Base-by-base conservation (phyloP, 1,139 yeast species). In the Debaryomyces sp. region DNA sequence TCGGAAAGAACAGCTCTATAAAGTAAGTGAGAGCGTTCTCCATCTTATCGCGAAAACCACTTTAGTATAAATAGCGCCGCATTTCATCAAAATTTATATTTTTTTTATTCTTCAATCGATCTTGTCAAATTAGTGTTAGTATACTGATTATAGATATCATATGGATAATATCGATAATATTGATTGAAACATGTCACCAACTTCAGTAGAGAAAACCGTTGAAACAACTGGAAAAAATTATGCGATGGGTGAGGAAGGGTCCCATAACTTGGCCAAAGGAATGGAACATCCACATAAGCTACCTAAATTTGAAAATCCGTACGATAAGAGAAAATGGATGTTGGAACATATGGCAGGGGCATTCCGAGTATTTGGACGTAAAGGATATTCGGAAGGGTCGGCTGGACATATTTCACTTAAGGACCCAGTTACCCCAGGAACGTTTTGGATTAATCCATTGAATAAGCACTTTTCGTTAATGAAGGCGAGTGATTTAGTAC, bases 361-460 rank as follows among this genome's bases (percentile, higher is more conserved):
- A 0, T 88, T 87, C 69, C 75, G 96, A 50, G 81, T 85, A 2
- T 87, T 88, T 66, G 89, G 89, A 7, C 77, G 92, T 55, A 81
- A 79, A 56, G 89, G 89, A 10, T 88, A 72, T 65, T 75, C 84
- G 12, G 89, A 85, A 64, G 96, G 96, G 8, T 66, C 82, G 13
- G 89, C 95, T 0, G 96, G 95, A 26, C 96, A 88, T 61, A 86
- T 88, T 46, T 84, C 92, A 2, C 76, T 87, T 13, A 77, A 92
- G 54, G 96, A 88, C 59, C 95, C 95, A 2, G 82, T 85, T 40
- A 80, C 83, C 53, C 83, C 86, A 21, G 65, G 75, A 34, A 85
- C 89, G 2, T 87, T 87, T 62, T 87, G 95, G 92, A 85, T 87
- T 62, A 87, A 87, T 62, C 92, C 92, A 2, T 67, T 87, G 50